These are phyloP conservation scores for Kwoniella mangroviensis DNA, from an alignment of 768 basidiomycete species.

Conservation along the genomic window DNA sequence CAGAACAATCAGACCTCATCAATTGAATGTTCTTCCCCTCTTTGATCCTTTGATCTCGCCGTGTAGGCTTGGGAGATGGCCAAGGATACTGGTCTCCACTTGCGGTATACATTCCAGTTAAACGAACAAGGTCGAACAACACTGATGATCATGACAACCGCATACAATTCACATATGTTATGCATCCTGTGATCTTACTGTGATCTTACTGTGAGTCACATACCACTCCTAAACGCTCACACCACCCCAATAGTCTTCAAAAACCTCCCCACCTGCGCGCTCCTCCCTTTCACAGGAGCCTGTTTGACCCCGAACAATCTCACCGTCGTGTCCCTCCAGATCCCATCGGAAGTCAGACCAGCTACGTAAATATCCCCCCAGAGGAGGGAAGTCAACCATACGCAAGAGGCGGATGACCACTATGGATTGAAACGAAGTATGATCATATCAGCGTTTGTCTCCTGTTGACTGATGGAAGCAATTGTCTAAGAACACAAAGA, in stretches of 20 bases:
- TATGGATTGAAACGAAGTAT: slow-evolving; percentile 49
- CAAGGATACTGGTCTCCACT: too few species aligned
- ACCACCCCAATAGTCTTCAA: slow-evolving; percentile 51
- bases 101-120: too few species aligned
- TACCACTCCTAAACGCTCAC: slow-evolving; percentile 9
- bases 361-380: slow-evolving; percentile 97
- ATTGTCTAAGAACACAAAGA: neutral
- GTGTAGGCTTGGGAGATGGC: too few species aligned
- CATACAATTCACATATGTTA: too few species aligned
- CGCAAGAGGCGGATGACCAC: slow-evolving; percentile 90
- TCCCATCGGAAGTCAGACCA: slow-evolving; percentile 74
- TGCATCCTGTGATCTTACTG: neutral
- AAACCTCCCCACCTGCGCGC: slow-evolving; percentile 48
- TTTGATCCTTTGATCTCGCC: too few species aligned
- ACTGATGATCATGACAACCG: too few species aligned
- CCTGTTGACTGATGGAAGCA: neutral
- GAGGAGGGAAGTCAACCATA: slow-evolving; percentile 90
- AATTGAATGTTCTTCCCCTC: too few species aligned
- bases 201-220: neutral
- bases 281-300: slow-evolving; percentile 73
- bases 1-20: too few species aligned
- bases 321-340: slow-evolving; percentile 88
- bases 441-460: neutral
- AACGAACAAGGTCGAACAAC: too few species aligned
- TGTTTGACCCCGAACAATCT: slow-evolving; percentile 91